Conservation (phyloP, 2,329 filamentous ascomycete genomes). For the Spiromastix sp. region DNA sequence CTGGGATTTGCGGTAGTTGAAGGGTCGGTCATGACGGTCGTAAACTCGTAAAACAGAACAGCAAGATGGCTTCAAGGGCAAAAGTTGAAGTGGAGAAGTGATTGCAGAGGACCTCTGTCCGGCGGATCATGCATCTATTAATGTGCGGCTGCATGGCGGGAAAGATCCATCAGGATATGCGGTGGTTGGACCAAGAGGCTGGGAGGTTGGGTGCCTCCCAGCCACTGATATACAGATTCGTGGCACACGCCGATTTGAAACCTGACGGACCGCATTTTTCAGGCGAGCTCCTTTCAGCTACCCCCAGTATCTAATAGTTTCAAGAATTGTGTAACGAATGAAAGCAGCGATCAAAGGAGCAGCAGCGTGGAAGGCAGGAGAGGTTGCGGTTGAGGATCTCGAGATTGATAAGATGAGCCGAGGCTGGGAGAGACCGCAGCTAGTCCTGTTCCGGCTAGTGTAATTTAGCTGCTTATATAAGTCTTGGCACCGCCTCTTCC, state of each 20-base stretch:
- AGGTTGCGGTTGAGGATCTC: no score
- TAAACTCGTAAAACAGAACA: constrained; percentile 12
- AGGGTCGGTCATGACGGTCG: constrained; percentile 17
- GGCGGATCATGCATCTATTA: constrained; percentile 2
- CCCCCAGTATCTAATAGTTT: no score
- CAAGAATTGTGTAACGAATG: no score
- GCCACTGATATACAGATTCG: constrained; percentile 1
- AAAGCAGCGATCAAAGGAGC: no score
- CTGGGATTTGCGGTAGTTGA: constrained; percentile 21
- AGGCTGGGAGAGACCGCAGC: no score
- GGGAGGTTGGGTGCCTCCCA: background rate
- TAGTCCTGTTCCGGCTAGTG: no score
- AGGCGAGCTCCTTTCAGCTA: no score
- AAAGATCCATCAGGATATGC: constrained; percentile 2
- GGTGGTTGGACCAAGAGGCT: constrained; percentile 6
- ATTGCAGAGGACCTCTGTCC: background rate
- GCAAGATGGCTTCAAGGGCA: background rate
- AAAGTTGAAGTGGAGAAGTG: constrained; percentile 1
- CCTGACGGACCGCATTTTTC: no score
- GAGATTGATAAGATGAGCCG: no score
- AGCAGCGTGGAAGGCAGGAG: no score
- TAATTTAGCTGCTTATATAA: no score
- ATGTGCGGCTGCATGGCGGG: background rate
- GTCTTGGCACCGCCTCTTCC: no score
- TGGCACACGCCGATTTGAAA: constrained; percentile 7